Percentiles rank a stretch among this genome's conserved stretches.
phyloP scores from a whole-genome alignment of 2,329 filamentous ascomycete genomes.

The Leptosphaerulina australis region DNA sequence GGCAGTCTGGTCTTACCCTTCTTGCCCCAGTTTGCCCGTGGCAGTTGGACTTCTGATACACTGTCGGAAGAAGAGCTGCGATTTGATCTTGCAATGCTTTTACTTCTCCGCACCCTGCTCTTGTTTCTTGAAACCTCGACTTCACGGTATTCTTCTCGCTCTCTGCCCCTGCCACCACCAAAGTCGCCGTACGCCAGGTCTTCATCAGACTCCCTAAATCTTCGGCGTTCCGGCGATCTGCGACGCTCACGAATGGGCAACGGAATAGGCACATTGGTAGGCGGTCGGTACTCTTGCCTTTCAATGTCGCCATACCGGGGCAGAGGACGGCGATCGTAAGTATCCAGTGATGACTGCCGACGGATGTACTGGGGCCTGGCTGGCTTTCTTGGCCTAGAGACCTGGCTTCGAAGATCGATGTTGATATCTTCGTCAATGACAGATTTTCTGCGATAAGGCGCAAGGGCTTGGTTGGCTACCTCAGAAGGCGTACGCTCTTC shows the following conservation, averaged over 20 bases:
- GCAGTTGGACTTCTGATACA: slow-evolving; percentile 48
- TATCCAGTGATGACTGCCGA: slow-evolving; percentile 87
- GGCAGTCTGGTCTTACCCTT: slow-evolving; percentile 92
- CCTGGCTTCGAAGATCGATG: slow-evolving; percentile 48
- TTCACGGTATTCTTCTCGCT: slow-evolving; percentile 55
- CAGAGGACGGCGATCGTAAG: slow-evolving; percentile 77
- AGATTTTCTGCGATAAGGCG: slow-evolving; percentile 64
- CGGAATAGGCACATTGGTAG: slow-evolving; percentile 72
- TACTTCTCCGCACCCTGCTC: slow-evolving; percentile 43
- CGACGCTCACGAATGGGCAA: slow-evolving; percentile 60
- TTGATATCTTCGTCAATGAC: slow-evolving; percentile 63
- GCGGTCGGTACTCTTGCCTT: slow-evolving; percentile 65
- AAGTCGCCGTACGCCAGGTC: slow-evolving; percentile 60
- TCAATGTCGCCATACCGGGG: slow-evolving; percentile 63
- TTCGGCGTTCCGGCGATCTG: slow-evolving; percentile 52
- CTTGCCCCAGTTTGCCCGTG: slow-evolving; percentile 50
- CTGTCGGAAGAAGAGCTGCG: slow-evolving; percentile 52
- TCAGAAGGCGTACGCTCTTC: slow-evolving; percentile 56
- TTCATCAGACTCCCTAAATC: slow-evolving; percentile 74
- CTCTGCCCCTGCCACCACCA: slow-evolving; percentile 31
- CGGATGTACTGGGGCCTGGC: slow-evolving; percentile 73
- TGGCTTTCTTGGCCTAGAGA: slow-evolving; percentile 53
- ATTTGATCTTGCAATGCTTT: slow-evolving; percentile 38
- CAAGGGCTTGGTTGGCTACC: slow-evolving; percentile 59
- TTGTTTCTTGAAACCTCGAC: slow-evolving; percentile 56